Conservation (phyloP, 1,284 basidiomycete genomes). For the Trichosporon sp. region DNA sequence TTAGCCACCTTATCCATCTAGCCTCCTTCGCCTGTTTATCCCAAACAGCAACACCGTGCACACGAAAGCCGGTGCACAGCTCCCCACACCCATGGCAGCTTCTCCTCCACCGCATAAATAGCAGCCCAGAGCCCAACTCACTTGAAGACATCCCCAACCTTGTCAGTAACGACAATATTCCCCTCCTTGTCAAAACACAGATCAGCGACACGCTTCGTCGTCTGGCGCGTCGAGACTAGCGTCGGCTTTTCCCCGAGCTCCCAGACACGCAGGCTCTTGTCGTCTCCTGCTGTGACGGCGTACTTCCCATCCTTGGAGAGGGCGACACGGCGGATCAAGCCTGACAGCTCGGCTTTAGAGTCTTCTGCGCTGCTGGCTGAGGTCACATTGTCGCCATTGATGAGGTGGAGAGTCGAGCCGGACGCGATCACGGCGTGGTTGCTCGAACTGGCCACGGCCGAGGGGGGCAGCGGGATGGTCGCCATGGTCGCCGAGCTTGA, state of each 20-base stretch:
- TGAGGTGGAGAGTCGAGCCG: constrained; percentile 11
- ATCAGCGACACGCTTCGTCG: constrained; percentile 25
- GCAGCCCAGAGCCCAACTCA: constrained; percentile 10
- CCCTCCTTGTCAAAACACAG: constrained; percentile 22
- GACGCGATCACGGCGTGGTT: constrained; percentile 11
- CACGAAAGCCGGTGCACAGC: too few relatives aligned
- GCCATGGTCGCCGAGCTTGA: neutral
- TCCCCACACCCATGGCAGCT: too few relatives aligned
- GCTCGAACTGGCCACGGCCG: constrained; percentile 15
- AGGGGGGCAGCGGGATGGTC: constrained; percentile 12
- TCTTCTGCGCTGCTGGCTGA: constrained; percentile 16
- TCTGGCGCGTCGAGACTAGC: constrained; percentile 10
- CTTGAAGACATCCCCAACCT: constrained; percentile 43
- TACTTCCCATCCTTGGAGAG: constrained; percentile 53
- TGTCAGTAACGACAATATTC: constrained; percentile 38
- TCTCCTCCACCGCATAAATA: neutral
- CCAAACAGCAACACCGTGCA: too few relatives aligned
- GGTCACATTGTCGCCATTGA: neutral
- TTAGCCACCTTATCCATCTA: too few relatives aligned
- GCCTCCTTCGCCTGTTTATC: too few relatives aligned
- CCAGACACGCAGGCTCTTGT: constrained; percentile 74
- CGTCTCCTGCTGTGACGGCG: constrained; percentile 65
- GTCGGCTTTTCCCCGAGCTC: neutral
- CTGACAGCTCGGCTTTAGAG: constrained; percentile 5
- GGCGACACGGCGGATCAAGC: constrained; percentile 59